Evolutionary conservation across 1,139 yeast species (phyloP), one percentile per base, ranked within the genome.

Genomic region (Debaryomyces sp.): DNA sequence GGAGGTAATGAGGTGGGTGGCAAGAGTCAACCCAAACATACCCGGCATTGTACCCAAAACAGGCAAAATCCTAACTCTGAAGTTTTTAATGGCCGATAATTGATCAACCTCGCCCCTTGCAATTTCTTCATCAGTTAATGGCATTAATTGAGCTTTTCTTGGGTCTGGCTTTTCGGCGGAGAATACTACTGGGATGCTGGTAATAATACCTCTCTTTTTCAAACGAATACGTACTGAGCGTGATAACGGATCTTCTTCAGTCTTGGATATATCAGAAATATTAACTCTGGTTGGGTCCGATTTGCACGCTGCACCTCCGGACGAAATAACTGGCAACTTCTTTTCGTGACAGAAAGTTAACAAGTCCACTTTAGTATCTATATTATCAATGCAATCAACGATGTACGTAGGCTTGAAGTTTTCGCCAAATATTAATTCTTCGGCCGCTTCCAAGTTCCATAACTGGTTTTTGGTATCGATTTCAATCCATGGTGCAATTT

Each of bases 121-220:
- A 50, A 83, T 78, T 64, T 89, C 96, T 35, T 82, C 87, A 43
- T 90, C 91, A 10, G 91, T 85, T 46, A 94, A 73, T 6, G 97
- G 97, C 53, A 94, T 71, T 51, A 94, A 68, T 54, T 85, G 81
- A 1, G 98, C 98, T 70, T 94, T 94, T 50, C 89, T 83, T 34
- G 96, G 96, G 61, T 92, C 97, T 1, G 99, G 99, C 66, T 94
- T 94, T 64, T 94, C 99, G 1, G 96, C 88, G 26, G 96, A 88
- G 61, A 89, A 94, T 1, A 91, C 95, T 6, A 90, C 92, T 0
- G 97, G 91, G 15, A 94, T 88, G 26, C 91, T 91, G 4, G 78
- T 75, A 13, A 73, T 64, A 36, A 94, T 85, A 2, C 97, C 98
- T 53, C 82, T 77, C 62, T 85, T 82, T 64, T 89, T 86, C 58